These are phyloP conservation scores for Paratinospora sagittata DNA, from an alignment of 164 flowering plant genomes.

Conservation along the genomic window DNA sequence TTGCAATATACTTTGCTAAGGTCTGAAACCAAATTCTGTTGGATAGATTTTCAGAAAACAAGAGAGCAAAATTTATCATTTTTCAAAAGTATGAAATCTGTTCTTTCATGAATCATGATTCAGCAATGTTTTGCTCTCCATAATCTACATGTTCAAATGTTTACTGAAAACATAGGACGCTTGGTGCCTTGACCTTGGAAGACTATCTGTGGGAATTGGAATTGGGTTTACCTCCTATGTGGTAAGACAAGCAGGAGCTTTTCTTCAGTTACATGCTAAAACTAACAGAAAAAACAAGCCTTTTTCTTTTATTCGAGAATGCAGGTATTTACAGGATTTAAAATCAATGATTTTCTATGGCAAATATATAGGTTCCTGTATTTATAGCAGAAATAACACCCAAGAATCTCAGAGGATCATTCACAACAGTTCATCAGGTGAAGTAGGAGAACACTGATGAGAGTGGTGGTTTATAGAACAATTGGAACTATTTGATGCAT, in stretches of 20 bases:
- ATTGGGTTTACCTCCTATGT: constrained; percentile 51
- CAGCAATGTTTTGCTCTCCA: not conserved
- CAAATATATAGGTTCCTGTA: constrained; percentile 40
- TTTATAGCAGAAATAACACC: constrained; percentile 80
- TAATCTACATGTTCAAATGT: not conserved
- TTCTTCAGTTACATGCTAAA: not conserved
- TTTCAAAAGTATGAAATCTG: not conserved
- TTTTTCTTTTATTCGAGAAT: not conserved
- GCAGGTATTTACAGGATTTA: not conserved
- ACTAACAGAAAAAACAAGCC: not conserved
- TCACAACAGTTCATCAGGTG: constrained; percentile 56
- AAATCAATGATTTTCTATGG: constrained; percentile 8
- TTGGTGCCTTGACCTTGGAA: constrained; percentile 53
- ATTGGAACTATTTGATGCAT: not conserved
- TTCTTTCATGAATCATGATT: too few species aligned
- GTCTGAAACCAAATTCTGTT: constrained; percentile 12
- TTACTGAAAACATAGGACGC: constrained; percentile 27
- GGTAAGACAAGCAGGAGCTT: constrained; percentile 33
- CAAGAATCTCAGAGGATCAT: constrained; percentile 60
- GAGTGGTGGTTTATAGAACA: not conserved
- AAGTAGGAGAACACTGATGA: not conserved
- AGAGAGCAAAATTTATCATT: not conserved
- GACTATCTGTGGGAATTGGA: constrained; percentile 48
- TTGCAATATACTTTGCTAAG: constrained; percentile 42
- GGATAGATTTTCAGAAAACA: not conserved